These are phyloP conservation scores for Cercospora sesami DNA, from an alignment of 2,329 filamentous ascomycete species.

Conservation along the genomic window DNA sequence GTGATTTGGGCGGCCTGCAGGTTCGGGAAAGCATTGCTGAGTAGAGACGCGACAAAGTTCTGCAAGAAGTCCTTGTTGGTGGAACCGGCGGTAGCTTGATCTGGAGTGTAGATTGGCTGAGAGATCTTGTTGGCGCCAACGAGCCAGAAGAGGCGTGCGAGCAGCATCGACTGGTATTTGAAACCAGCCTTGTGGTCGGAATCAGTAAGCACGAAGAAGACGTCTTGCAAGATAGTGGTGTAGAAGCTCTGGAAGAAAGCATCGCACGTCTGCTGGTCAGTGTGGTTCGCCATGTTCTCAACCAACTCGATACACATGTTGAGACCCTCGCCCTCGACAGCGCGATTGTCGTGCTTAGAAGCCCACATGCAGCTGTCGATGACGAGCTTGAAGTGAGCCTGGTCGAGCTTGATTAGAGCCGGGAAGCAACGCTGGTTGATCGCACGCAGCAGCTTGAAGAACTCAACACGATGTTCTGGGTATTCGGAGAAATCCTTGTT, in stretches of 20 bases:
- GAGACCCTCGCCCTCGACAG: constrained; percentile 92
- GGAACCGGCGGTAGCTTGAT: constrained; percentile 80
- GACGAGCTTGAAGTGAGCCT: constrained; percentile 97
- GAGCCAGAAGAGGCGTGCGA: constrained; percentile 95
- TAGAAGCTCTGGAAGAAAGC: constrained; percentile 99
- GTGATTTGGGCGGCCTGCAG: constrained; percentile 79
- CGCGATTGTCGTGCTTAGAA: constrained; percentile 99
- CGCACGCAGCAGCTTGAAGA: constrained; percentile 93
- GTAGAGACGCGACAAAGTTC: constrained; percentile 78
- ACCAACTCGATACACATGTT: constrained; percentile 98
- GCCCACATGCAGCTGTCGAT: constrained; percentile 99
- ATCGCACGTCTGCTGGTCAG: constrained; percentile 80
- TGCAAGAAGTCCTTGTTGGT: constrained; percentile 87
- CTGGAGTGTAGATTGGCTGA: constrained; percentile 82
- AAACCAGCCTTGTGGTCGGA: constrained; percentile 98
- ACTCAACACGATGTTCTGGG: constrained; percentile 97
- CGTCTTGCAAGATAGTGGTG: constrained; percentile 90
- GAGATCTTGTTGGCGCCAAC: constrained; percentile 88
- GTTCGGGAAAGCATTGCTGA: constrained; percentile 91
- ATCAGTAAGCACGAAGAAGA: constrained; percentile 97
- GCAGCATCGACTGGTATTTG: constrained; percentile 91
- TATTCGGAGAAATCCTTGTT: constrained; percentile 99
- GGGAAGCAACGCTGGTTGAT: constrained; percentile 99
- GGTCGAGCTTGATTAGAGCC: constrained; percentile 88
- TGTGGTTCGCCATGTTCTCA: constrained; percentile 87